Conservation (phyloP, 2,329 filamentous ascomycete genomes). For the Colletotrichum kahawae region DNA sequence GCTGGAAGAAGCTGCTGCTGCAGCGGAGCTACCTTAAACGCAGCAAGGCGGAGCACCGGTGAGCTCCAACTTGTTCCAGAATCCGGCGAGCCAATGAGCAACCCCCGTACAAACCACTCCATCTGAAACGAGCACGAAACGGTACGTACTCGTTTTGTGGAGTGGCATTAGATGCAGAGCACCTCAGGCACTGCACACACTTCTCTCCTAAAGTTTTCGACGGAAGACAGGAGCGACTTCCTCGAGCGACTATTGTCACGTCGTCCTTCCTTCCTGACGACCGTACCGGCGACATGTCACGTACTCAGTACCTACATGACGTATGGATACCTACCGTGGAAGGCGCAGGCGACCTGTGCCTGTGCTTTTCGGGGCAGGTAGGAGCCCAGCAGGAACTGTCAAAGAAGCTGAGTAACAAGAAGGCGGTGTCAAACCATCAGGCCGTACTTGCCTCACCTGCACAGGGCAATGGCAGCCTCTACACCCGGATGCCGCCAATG, state of each 20-base stretch:
- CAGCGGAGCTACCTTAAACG: not conserved
- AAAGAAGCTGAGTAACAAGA: not conserved
- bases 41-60: slow-evolving; percentile 2
- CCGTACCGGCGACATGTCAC: not conserved
- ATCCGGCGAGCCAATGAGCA: slow-evolving; percentile 12
- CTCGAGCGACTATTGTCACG: not conserved
- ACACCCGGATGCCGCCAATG: not conserved
- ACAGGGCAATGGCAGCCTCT: not conserved
- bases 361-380: not conserved
- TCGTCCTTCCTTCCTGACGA: not conserved
- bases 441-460: not conserved
- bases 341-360: not conserved
- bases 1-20: not conserved
- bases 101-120: not conserved
- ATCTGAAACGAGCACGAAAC: slow-evolving; percentile 20
- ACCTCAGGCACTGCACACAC: not conserved
- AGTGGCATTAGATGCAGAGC: not conserved
- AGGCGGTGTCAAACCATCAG: not conserved
- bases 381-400: not conserved
- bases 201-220: not conserved
- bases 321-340: not conserved
- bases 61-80: slow-evolving; percentile 9
- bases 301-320: not conserved
- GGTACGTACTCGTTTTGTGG: not conserved
- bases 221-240: not conserved